Conservation (phyloP, 495 filamentous ascomycete species). For the Penicillium tannophilum region DNA sequence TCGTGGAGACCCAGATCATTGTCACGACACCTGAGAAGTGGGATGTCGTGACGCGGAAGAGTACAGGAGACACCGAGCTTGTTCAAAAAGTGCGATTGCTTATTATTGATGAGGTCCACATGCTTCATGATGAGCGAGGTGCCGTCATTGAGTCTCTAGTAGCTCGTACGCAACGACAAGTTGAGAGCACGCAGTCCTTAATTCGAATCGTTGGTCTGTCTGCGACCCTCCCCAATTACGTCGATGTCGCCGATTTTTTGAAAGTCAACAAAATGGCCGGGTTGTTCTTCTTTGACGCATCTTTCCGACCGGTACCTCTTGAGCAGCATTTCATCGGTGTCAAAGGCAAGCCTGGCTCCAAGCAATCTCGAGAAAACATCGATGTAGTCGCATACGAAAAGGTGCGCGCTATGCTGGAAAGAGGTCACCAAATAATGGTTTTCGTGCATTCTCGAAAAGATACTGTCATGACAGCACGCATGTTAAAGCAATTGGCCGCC, state of each 20-base stretch:
- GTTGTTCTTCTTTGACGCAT: conserved; percentile 94
- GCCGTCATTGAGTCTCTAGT: conserved; percentile 95
- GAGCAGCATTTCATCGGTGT: conserved; percentile 98
- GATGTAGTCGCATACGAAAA: conserved; percentile 88
- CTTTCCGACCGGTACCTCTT: conserved; percentile 92
- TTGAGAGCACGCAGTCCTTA: conserved; percentile 95
- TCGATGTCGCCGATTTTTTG: conserved; percentile 95
- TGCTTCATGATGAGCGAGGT: conserved; percentile 97
- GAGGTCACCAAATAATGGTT: conserved; percentile 95
- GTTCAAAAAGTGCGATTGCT: conserved; percentile 95
- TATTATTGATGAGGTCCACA: conserved; percentile 99
- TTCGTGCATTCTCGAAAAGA: conserved; percentile 98
- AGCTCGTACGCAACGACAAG: conserved; percentile 90
- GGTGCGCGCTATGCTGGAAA: conserved; percentile 86
- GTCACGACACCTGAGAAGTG: conserved; percentile 99
- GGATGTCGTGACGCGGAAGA: conserved; percentile 97
- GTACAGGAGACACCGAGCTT: conserved; percentile 94
- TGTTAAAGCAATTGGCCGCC: conserved; percentile 80
- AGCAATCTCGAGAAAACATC: conserved; percentile 80
- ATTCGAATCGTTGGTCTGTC: conserved; percentile 96
- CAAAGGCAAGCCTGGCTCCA: conserved; percentile 83
- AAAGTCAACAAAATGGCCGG: conserved; percentile 93
- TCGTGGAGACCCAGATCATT: conserved; percentile 93
- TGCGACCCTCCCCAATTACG: conserved; percentile 92
- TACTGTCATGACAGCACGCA: conserved; percentile 83